Percentiles rank a stretch among this genome's conserved stretches.
These are phyloP conservation scores for Coemansia sp. DNA, from an alignment of 192 early-diverging fungal genomes.

Conservation along the genomic window DNA sequence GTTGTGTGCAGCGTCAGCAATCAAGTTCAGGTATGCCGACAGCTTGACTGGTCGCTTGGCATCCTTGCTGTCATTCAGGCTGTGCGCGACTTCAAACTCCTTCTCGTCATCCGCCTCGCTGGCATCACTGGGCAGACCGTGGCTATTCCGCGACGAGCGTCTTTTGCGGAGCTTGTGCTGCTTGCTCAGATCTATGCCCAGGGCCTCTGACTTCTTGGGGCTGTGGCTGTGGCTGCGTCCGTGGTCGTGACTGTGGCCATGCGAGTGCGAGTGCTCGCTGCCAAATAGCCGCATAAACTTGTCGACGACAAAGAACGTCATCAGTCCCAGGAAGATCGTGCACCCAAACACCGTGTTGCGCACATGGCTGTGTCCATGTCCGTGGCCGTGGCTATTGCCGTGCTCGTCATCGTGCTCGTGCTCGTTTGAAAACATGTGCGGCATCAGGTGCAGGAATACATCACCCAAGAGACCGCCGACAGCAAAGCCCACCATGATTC, in stretches of 20 bases:
- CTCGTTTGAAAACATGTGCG: slow-evolving; percentile 67
- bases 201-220: no score
- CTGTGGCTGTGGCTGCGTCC: slow-evolving; percentile 53
- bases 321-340: slow-evolving; percentile 71
- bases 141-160: slow-evolving; percentile 22
- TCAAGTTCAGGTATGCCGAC: slow-evolving; percentile 75
- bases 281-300: slow-evolving; percentile 79
- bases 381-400: slow-evolving; percentile 34
- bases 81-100: slow-evolving; percentile 9
- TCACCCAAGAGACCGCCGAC: slow-evolving; percentile 84
- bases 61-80: slow-evolving; percentile 16
- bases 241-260: slow-evolving; percentile 62
- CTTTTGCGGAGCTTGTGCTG: slow-evolving; percentile 23
- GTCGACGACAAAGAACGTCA: slow-evolving; percentile 75
- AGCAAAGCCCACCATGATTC: slow-evolving; percentile 79
- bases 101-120: slow-evolving; percentile 47
- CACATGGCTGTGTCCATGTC: slow-evolving; percentile 47
- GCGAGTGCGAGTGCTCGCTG: slow-evolving; percentile 56
- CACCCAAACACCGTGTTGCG: slow-evolving; percentile 64
- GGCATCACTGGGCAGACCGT: slow-evolving; percentile 13
- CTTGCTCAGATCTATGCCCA: no score
- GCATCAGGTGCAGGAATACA: slow-evolving; percentile 79
- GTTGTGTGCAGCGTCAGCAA: slow-evolving; percentile 81
- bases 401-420: slow-evolving; percentile 28
- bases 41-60: slow-evolving; percentile 54